Percentiles rank a stretch among this genome's conserved stretches.
phyloP scores from a whole-genome alignment of 495 filamentous ascomycete species.

The Penicillium taxi region DNA sequence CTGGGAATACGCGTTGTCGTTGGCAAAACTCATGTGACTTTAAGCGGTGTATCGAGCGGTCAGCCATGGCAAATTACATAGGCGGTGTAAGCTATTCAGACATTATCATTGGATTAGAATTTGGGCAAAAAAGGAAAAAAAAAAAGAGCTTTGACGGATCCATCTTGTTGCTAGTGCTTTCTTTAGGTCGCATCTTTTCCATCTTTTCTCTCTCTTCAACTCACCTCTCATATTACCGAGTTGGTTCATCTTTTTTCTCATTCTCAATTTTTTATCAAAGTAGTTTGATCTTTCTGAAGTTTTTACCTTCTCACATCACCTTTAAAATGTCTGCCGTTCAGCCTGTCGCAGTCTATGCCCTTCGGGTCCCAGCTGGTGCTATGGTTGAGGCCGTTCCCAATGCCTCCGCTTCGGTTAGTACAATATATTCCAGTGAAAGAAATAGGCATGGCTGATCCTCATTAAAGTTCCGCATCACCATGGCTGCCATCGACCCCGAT shows the following conservation, averaged over 20 bases:
- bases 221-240: constrained; percentile 18
- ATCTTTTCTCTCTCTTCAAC: constrained; percentile 20
- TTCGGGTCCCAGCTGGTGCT: constrained; percentile 73
- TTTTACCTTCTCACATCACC: constrained; percentile 1
- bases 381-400: constrained; percentile 66
- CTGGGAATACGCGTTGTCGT: constrained; percentile 12
- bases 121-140: constrained; percentile 17
- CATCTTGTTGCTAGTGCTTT: constrained; percentile 16
- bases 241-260: constrained; percentile 19
- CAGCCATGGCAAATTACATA: constrained; percentile 8
- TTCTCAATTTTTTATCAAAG: constrained; percentile 8
- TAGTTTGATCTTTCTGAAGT: constrained; percentile 9
- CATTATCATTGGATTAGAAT: constrained; percentile 10
- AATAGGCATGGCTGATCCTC: constrained; percentile 4
- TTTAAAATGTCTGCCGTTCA: constrained; percentile 48
- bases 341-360: constrained; percentile 81
- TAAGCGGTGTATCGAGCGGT: constrained; percentile 17
- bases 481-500: constrained; percentile 94
- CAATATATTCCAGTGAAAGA: constrained; percentile 10
- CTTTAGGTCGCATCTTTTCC: constrained; percentile 22
- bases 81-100: constrained; percentile 14
- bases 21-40: constrained; percentile 13
- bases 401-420: constrained; percentile 74
- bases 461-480: constrained; percentile 83
- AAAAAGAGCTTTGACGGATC: constrained; percentile 19